phyloP scores from a whole-genome alignment of 768 basidiomycete species.

The Phaeotremella skinneri region DNA sequence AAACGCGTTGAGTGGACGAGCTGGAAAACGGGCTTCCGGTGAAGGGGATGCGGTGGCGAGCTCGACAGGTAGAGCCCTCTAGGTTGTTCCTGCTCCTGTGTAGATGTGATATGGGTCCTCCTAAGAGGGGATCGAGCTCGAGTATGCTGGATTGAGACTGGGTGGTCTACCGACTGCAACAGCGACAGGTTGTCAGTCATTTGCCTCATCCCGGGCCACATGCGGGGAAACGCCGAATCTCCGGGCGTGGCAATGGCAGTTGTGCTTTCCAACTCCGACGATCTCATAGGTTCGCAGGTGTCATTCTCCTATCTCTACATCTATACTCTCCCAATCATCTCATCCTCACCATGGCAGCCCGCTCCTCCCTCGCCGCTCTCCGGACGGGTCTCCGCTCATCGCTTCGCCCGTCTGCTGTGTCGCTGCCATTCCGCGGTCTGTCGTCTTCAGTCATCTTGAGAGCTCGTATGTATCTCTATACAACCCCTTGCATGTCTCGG shows the following conservation, averaged over 20 bases:
- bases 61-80: too few relatives aligned
- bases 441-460: neutral
- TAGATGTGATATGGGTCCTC: too few relatives aligned
- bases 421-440: neutral
- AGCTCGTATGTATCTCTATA: neutral
- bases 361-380: neutral
- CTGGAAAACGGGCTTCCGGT: too few relatives aligned
- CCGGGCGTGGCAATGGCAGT: neutral
- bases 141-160: neutral
- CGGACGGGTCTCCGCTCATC: neutral
- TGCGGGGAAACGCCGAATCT: neutral
- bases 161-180: too few relatives aligned
- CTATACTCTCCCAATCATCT: neutral
- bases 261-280: neutral
- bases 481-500: too few relatives aligned
- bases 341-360: neutral
- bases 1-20: too few relatives aligned
- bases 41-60: too few relatives aligned
- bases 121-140: neutral
- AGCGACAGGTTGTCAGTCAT: too few relatives aligned
- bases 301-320: too few relatives aligned
- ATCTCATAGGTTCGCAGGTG: neutral
- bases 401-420: neutral
- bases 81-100: too few relatives aligned
- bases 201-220: neutral